Evolutionary conservation across 192 early-diverging fungal genomes (phyloP).

Genomic region (Mortierella antarctica): DNA sequence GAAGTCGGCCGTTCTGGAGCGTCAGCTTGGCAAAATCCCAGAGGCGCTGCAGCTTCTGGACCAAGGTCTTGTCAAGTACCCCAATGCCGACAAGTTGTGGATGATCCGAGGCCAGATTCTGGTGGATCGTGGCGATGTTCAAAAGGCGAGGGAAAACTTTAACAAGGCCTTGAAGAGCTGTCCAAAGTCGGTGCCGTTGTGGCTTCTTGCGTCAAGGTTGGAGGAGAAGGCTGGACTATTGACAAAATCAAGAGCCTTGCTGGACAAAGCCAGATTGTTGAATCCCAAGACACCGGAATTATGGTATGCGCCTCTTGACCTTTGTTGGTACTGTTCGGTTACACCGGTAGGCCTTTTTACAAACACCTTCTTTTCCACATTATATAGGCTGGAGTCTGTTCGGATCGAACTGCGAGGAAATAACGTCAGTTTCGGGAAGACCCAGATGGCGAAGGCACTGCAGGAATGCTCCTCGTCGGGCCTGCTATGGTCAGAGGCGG

Average conservation of each 20-base stretch:
- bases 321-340: background rate
- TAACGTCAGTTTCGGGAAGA: constrained; percentile 74
- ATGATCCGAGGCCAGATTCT: constrained; percentile 91
- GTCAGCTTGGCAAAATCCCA: constrained; percentile 73
- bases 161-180: constrained; percentile 78
- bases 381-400: constrained; percentile 72
- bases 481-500: constrained; percentile 87
- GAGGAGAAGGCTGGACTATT: constrained; percentile 76
- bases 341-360: background rate
- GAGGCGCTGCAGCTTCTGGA: constrained; percentile 76
- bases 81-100: constrained; percentile 90
- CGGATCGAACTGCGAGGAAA: constrained; percentile 81
- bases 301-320: constrained; percentile 66
- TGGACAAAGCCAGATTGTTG: constrained; percentile 88
- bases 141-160: constrained; percentile 78
- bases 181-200: constrained; percentile 80
- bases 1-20: constrained; percentile 90
- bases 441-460: constrained; percentile 87
- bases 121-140: constrained; percentile 66
- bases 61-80: constrained; percentile 75
- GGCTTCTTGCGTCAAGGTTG: constrained; percentile 83
- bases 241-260: constrained; percentile 80
- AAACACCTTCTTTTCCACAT: background rate
- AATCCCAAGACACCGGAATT: constrained; percentile 84
- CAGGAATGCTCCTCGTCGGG: constrained; percentile 94